These are phyloP conservation scores for Phycomyces nitens DNA, from an alignment of 192 early-diverging fungal species.

Conservation along the genomic window DNA sequence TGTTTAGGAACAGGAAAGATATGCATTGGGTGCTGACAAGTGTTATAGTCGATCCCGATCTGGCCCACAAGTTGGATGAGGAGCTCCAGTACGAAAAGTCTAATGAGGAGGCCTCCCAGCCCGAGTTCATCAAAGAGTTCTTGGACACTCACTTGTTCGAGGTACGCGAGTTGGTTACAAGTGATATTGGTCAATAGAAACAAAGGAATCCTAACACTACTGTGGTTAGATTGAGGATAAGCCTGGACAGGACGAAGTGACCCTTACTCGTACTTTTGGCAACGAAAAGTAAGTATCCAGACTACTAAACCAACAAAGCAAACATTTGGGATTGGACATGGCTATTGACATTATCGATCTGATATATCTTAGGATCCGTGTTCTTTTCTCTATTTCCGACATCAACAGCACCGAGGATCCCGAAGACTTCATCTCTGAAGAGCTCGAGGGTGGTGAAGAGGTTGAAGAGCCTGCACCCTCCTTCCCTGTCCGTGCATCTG, in stretches of 20 bases:
- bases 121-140: slow-evolving; percentile 76
- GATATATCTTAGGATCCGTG: slow-evolving; percentile 73
- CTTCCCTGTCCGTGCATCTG: slow-evolving; percentile 75
- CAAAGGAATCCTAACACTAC: not conserved
- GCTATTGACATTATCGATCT: not conserved
- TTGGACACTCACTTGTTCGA: slow-evolving; percentile 58
- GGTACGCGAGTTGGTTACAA: slow-evolving; percentile 12
- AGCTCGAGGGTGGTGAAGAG: slow-evolving; percentile 55
- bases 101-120: slow-evolving; percentile 50
- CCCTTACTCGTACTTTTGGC: slow-evolving; percentile 80
- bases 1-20: too few species aligned
- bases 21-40: not conserved
- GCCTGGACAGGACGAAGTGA: slow-evolving; percentile 73
- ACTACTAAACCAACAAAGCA: not conserved
- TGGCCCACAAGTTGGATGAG: slow-evolving; percentile 65
- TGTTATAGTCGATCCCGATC: slow-evolving; percentile 57
- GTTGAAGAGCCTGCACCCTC: slow-evolving; percentile 56
- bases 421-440: slow-evolving; percentile 57
- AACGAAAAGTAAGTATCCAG: slow-evolving; percentile 71
- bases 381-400: slow-evolving; percentile 83
- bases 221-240: slow-evolving; percentile 71
- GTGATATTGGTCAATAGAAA: not conserved
- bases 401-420: slow-evolving; percentile 74
- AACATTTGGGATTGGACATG: slow-evolving; percentile 2
- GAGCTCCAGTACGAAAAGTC: slow-evolving; percentile 76